A percentile compares a stretch with the other conserved stretches of the same genome.
These are phyloP conservation scores for Hevea brasiliensis DNA, from an alignment of 345 rosid genomes.

Conservation along the genomic window DNA sequence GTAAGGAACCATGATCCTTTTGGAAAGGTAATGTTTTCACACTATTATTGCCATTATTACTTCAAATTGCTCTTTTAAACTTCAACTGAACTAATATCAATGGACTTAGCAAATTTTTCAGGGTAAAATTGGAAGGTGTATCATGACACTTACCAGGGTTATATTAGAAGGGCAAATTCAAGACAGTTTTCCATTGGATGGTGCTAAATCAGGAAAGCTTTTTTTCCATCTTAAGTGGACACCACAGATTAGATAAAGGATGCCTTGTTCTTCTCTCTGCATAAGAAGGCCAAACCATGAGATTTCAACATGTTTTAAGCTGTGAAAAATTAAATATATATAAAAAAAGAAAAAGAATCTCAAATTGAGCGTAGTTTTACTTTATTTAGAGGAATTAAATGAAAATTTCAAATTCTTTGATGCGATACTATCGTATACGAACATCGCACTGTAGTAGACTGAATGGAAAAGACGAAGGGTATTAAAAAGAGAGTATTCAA, in stretches of 20 bases:
- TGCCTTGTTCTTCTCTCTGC: not conserved
- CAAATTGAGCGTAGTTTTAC: not conserved
- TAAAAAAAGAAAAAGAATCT: not conserved
- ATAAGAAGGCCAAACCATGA: not conserved
- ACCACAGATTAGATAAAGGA: constrained; percentile 36
- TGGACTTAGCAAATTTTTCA: constrained; percentile 32
- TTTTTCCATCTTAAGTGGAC: constrained; percentile 71
- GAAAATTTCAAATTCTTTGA: not conserved
- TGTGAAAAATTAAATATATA: not conserved
- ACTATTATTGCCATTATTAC: not conserved
- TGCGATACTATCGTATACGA: not conserved
- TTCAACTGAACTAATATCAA: not conserved
- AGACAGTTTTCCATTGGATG: constrained; percentile 55
- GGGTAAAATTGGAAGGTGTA: constrained; percentile 76
- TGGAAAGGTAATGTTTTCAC: constrained; percentile 43
- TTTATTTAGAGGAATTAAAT: too few species aligned
- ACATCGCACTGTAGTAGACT: not conserved
- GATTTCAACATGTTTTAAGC: not conserved
- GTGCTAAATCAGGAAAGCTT: constrained; percentile 70
- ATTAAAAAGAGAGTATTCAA: not conserved
- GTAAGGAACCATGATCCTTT: constrained; percentile 85
- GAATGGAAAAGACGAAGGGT: not conserved
- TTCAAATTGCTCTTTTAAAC: not conserved
- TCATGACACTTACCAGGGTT: constrained; percentile 83
- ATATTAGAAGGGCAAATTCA: constrained; percentile 72